Base-by-base conservation (phyloP, 2,329 filamentous ascomycete genomes). In the Neonectria hederae region DNA sequence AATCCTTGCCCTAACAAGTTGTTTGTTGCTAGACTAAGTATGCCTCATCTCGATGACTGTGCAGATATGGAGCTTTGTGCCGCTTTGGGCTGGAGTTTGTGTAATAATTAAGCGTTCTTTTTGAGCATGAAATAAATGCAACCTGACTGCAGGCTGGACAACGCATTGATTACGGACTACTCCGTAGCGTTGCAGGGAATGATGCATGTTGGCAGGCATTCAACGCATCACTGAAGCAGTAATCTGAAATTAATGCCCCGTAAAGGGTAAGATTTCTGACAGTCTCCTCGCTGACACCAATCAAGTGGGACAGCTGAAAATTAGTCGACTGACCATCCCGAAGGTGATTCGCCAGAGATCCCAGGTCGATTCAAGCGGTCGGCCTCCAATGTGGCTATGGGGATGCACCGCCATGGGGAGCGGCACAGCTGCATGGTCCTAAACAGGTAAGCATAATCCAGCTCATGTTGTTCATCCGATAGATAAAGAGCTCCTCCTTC, bases 301-400 rank as follows among this genome's bases (percentile, higher is more conserved):
- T 21, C 43, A 24, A 19, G n/a, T 35, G 24, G 6, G 14, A 49
- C 26, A 32, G 48, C 57, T 59, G 48, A 53, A 53, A 53, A 58
- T 51, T 19, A 28, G 19, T 28, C 28, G 49, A 28, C 19, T 53
- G 48, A 59, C 3, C 48, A n/a, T 5, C 10, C 7, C 10, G 11
- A 9, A 11, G 4, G 6, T 53, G 21, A 59, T 59, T 59, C 49
- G 57, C 28, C 14, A 11, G 17, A 13, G 11, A 21, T 19, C 26
- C 35, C 11, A 24, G 48, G 38, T 35, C 43, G 45, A 24, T 28
- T n/a, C n/a, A n/a, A 28, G 26, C 9, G 40, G 56, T 26, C 49
- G 17, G 24, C 49, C 35, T 49, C 45, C 24, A 28, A 24, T 17
- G 24, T 28, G 45, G 45, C 46, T 30, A n/a, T 19, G 46, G 24